Evolutionary conservation across 2,329 filamentous ascomycete genomes (phyloP).

Genomic region (Talaromyces sp.): DNA sequence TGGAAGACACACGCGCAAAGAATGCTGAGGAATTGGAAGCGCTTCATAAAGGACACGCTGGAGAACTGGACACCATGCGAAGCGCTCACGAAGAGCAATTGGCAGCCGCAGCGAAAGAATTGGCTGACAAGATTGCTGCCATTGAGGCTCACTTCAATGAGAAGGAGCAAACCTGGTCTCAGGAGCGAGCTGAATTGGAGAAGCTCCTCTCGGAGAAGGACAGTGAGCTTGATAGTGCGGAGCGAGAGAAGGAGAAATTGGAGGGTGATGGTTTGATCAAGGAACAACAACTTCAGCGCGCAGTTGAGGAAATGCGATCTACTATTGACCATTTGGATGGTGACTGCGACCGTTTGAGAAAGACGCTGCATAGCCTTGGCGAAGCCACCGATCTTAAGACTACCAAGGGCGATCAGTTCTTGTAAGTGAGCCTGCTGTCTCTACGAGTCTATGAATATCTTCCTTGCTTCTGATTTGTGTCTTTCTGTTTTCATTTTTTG

Average conservation of each 20-base stretch:
- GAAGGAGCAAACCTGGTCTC: conserved; percentile 38
- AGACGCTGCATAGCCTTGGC: conserved; percentile 53
- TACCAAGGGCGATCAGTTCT: conserved; percentile 53
- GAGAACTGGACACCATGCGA: conserved; percentile 29
- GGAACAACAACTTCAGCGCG: conserved; percentile 49
- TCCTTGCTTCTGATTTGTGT: conserved; percentile 12
- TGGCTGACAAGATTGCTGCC: conserved; percentile 29
- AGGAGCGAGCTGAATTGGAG: conserved; percentile 35
- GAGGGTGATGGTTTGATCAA: conserved; percentile 51
- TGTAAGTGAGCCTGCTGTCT: conserved; percentile 47
- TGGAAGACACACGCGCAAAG: conserved; percentile 34
- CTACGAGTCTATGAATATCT: conserved; percentile 8
- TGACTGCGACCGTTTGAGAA: conserved; percentile 54
- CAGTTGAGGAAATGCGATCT: conserved; percentile 47
- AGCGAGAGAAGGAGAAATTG: conserved; percentile 47
- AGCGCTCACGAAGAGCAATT: conserved; percentile 31
- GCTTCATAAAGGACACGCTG: conserved; percentile 26
- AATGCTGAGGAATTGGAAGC: conserved; percentile 31
- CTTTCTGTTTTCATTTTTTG: conserved; percentile 15
- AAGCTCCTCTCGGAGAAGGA: conserved; percentile 46
- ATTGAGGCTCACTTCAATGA: conserved; percentile 32
- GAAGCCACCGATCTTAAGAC: conserved; percentile 56
- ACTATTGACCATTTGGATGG: conserved; percentile 55
- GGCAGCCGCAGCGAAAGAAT: conserved; percentile 25
- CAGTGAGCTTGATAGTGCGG: conserved; percentile 44